phyloP scores from a whole-genome alignment of 2,329 filamentous ascomycete species.

The Penicillium sp. region DNA sequence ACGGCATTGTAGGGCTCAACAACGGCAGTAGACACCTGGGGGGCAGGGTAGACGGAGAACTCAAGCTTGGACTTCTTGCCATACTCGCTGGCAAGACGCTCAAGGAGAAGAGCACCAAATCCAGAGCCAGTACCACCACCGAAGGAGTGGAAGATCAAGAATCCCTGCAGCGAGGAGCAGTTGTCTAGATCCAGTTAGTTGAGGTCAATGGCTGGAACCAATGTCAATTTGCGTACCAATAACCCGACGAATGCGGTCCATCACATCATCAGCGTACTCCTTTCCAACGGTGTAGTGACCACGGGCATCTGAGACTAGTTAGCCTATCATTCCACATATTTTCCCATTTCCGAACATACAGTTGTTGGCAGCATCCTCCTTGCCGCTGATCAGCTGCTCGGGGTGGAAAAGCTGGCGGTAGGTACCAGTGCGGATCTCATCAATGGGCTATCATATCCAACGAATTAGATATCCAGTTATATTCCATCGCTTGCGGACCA shows the following conservation, averaged over 20 bases:
- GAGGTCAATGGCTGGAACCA: conserved; percentile 12
- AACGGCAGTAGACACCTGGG: conserved; percentile 65
- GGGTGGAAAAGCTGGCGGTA: conserved; percentile 68
- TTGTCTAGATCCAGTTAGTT: conserved; percentile 51
- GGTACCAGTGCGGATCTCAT: conserved; percentile 65
- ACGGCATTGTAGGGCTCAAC: conserved; percentile 69
- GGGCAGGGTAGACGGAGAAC: conserved; percentile 66
- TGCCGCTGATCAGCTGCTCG: conserved; percentile 66
- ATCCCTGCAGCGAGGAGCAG: conserved; percentile 66
- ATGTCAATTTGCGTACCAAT: conserved; percentile 50
- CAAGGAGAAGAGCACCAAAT: conserved; percentile 65
- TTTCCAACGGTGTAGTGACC: conserved; percentile 71
- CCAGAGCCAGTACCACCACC: conserved; percentile 68
- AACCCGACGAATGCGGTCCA: conserved; percentile 65
- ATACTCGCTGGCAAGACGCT: conserved; percentile 65
- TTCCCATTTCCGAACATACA: conserved; percentile 43
- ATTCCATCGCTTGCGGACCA: neutral
- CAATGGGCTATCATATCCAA: conserved; percentile 54
- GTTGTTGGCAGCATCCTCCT: conserved; percentile 70
- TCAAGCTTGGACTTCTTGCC: conserved; percentile 70
- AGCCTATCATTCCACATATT: neutral
- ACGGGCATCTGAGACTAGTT: conserved; percentile 56
- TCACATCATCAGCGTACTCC: conserved; percentile 64
- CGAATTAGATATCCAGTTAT: neutral
- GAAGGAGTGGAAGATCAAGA: conserved; percentile 69